Percentiles rank a stretch among this genome's conserved stretches.
phyloP scores from a whole-genome alignment of 2,329 filamentous ascomycete genomes.

The Sclerotinia borealis region DNA sequence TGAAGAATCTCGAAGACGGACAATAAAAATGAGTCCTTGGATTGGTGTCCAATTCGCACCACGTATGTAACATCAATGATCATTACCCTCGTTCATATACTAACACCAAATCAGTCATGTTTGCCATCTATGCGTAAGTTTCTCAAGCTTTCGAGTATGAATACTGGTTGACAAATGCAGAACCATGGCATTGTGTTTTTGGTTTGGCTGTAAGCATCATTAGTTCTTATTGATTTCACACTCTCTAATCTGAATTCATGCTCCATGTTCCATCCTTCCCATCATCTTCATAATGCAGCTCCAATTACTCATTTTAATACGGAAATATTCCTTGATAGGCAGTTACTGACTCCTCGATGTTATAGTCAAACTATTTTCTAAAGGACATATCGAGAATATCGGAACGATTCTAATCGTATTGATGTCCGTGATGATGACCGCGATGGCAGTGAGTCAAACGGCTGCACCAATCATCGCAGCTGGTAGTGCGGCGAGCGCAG shows the following conservation, averaged over 20 bases:
- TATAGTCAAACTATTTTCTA: slow-evolving; percentile 39
- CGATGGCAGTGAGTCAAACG: slow-evolving; percentile 42
- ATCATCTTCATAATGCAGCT: background rate
- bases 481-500: slow-evolving; percentile 33
- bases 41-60: slow-evolving; percentile 48
- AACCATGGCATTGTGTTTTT: slow-evolving; percentile 54
- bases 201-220: slow-evolving; percentile 44
- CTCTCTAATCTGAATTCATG: too few species aligned
- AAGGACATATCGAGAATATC: slow-evolving; percentile 43
- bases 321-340: background rate
- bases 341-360: background rate
- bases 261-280: background rate
- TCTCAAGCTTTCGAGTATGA: background rate
- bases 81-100: background rate
- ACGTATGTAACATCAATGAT: slow-evolving; percentile 13
- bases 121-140: slow-evolving; percentile 29
- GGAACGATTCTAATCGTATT: slow-evolving; percentile 45
- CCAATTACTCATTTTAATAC: too few species aligned
- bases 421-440: slow-evolving; percentile 10
- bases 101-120: slow-evolving; percentile 32
- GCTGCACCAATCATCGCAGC: slow-evolving; percentile 50
- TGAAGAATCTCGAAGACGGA: slow-evolving; percentile 46
- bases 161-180: slow-evolving; percentile 28
- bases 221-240: background rate
- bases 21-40: slow-evolving; percentile 44